Conservation (phyloP, 148 eudicot genomes). For the Hydrangea macrophylla region DNA sequence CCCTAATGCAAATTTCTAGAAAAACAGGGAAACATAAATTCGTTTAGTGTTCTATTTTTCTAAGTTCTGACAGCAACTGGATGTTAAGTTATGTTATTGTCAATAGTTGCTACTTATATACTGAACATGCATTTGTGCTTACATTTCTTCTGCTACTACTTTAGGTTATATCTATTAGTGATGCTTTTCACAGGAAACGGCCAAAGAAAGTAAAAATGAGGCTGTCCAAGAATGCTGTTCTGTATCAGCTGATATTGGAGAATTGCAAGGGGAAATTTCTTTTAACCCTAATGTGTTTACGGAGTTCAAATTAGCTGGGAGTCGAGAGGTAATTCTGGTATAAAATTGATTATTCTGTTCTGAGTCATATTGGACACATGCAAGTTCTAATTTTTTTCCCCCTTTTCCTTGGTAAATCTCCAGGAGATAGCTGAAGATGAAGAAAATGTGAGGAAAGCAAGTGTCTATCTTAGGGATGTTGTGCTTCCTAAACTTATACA, state of each 20-base stretch:
- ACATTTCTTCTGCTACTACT: not conserved
- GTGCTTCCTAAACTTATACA: conserved; percentile 77
- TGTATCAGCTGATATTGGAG: conserved; percentile 26
- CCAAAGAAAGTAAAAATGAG: conserved; percentile 29
- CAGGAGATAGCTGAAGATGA: conserved; percentile 94
- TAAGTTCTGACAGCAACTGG: not conserved
- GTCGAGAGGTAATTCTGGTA: conserved; percentile 50
- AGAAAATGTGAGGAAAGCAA: conserved; percentile 76
- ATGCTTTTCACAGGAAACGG: conserved; percentile 30
- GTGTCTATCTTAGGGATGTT: conserved; percentile 59
- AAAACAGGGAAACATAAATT: not conserved
- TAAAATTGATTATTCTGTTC: not conserved
- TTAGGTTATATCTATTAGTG: not conserved
- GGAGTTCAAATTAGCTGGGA: conserved; percentile 84
- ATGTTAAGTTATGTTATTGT: not conserved
- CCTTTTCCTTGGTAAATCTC: conserved; percentile 13
- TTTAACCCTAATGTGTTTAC: conserved; percentile 96
- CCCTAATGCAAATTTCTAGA: not conserved
- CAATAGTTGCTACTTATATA: not conserved
- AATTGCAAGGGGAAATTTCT: conserved; percentile 37
- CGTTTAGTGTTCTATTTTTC: not conserved
- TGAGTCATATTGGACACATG: not conserved
- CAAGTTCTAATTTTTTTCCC: not conserved
- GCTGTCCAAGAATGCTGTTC: conserved; percentile 32
- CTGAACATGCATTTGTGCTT: not conserved